Percentiles rank a stretch among this genome's conserved stretches.
These are phyloP conservation scores for Anethum foeniculum DNA, from an alignment of 140 eudicot genomes.

Conservation along the genomic window DNA sequence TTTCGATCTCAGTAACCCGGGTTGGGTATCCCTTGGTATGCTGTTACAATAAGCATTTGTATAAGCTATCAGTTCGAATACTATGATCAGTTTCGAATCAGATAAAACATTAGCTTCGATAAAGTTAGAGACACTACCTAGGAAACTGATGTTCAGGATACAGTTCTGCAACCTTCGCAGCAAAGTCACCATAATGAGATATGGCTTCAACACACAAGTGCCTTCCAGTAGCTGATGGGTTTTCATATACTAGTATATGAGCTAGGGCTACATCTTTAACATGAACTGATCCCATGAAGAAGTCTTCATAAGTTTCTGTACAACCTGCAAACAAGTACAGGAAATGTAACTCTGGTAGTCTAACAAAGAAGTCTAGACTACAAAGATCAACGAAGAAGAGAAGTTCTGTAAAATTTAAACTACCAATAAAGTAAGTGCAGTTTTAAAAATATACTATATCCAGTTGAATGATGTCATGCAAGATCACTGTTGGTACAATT, in stretches of 20 bases:
- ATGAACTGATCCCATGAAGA: constrained; percentile 73
- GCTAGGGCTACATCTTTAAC: constrained; percentile 93
- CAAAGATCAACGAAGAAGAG: background rate
- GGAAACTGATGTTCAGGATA: constrained; percentile 76
- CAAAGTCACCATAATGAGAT: constrained; percentile 67
- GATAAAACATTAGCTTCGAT: background rate
- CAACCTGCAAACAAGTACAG: constrained; percentile 34
- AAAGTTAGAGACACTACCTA: constrained; percentile 29
- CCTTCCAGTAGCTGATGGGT: constrained; percentile 68
- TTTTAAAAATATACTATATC: background rate
- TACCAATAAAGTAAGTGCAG: background rate
- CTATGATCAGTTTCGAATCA: background rate
- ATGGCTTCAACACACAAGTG: constrained; percentile 80
- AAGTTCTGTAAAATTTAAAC: background rate
- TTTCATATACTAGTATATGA: constrained; percentile 79
- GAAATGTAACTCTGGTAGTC: background rate
- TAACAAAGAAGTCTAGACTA: background rate
- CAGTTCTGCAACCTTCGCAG: constrained; percentile 79
- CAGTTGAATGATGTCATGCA: background rate
- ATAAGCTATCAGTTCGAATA: background rate
- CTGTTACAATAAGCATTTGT: constrained; percentile 21
- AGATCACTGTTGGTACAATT: background rate
- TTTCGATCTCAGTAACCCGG: constrained; percentile 64
- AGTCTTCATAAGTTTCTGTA: constrained; percentile 49
- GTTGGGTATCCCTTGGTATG: constrained; percentile 76